These are phyloP conservation scores for Coemansia sp. DNA, from an alignment of 192 early-diverging fungal species.

Conservation along the genomic window DNA sequence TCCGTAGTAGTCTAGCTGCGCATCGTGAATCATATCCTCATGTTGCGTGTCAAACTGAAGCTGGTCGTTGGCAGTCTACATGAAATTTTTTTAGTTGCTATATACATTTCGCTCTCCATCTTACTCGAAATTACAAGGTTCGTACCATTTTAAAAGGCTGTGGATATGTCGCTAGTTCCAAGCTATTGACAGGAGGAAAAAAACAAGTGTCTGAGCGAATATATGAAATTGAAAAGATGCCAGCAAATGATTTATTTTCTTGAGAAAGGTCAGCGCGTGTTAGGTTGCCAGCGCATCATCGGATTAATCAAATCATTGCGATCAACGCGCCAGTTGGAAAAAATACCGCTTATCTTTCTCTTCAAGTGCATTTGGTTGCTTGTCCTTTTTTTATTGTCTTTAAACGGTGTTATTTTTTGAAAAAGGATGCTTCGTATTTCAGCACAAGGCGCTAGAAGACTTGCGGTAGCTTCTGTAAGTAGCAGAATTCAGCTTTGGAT, in stretches of 20 bases:
- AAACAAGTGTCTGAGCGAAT: too few relatives aligned
- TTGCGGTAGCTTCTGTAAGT: slow-evolving; percentile 17
- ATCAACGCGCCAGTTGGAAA: not conserved
- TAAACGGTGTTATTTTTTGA: not conserved
- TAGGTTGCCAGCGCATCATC: too few relatives aligned
- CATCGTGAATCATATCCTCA: slow-evolving; percentile 68
- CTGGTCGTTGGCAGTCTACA: slow-evolving; percentile 42
- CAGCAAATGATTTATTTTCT: too few relatives aligned
- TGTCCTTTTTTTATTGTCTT: not conserved
- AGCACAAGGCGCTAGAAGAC: slow-evolving; percentile 9
- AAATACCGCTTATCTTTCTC: not conserved
- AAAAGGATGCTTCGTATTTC: slow-evolving; percentile 5
- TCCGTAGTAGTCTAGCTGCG: slow-evolving; percentile 79
- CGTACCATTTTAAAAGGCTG: too few relatives aligned
- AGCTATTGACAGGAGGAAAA: too few relatives aligned
- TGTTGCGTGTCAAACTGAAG: slow-evolving; percentile 56
- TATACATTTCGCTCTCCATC: too few relatives aligned
- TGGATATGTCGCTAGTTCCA: too few relatives aligned
- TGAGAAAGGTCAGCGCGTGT: too few relatives aligned
- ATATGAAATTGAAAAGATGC: too few relatives aligned
- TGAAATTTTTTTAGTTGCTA: too few relatives aligned
- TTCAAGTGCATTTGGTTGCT: not conserved
- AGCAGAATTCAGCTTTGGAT: not conserved
- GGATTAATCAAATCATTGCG: too few relatives aligned
- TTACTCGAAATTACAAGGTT: too few relatives aligned